Evolutionary conservation across 805 yeast species (phyloP).

Genomic region (Spathaspora gorwiae): DNA sequence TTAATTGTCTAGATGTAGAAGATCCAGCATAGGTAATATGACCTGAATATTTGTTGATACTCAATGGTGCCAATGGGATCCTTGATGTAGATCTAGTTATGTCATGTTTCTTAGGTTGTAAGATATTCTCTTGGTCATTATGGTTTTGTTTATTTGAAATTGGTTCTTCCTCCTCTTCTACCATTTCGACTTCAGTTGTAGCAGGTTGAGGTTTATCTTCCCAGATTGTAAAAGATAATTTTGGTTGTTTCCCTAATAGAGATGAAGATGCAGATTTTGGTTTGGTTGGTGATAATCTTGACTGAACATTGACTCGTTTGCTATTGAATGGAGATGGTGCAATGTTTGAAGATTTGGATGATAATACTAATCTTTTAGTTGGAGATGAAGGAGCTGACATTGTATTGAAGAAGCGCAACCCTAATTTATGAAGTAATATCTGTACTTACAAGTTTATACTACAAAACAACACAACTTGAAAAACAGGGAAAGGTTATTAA

Average conservation of each 20-base stretch:
- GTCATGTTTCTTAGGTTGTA: slow-evolving; percentile 27
- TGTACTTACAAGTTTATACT: no score
- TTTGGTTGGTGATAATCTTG: slow-evolving; percentile 2
- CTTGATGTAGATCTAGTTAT: slow-evolving; percentile 12
- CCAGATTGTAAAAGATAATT: slow-evolving; percentile 8
- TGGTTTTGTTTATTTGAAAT: slow-evolving; percentile 19
- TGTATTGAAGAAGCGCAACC: not conserved
- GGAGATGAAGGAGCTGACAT: slow-evolving; percentile 5
- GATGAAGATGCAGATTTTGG: not conserved
- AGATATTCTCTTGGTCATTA: slow-evolving; percentile 39
- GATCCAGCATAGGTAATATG: slow-evolving; percentile 12
- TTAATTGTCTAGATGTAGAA: slow-evolving; percentile 14
- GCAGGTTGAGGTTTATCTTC: slow-evolving; percentile 6
- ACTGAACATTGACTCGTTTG: slow-evolving; percentile 1
- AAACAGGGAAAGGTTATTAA: no score
- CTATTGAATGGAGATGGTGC: slow-evolving; percentile 5
- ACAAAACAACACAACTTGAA: no score
- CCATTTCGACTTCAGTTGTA: not conserved
- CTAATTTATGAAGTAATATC: no score
- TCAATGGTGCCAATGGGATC: slow-evolving; percentile 24
- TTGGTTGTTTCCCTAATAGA: not conserved
- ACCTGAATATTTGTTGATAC: slow-evolving; percentile 29
- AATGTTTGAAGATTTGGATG: slow-evolving; percentile 10
- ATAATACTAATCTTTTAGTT: slow-evolving; percentile 9
- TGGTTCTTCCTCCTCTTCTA: slow-evolving; percentile 3